Base-by-base conservation (phyloP, 2,329 filamentous ascomycete genomes). In the Colletotrichum lini region DNA sequence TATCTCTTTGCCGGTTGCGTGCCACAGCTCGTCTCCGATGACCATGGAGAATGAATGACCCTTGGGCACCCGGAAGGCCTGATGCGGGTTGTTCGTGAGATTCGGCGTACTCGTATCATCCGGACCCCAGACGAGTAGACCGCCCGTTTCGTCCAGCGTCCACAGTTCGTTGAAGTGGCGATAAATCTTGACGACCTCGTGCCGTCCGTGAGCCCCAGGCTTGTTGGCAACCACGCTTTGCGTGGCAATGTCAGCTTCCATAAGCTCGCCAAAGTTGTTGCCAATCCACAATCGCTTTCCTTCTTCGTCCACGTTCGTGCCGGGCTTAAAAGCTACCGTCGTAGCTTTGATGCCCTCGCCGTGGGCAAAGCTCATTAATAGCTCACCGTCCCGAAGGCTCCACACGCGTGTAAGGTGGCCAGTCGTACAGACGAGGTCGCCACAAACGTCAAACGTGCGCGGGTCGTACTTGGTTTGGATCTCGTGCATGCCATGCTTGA, bases 121-220 rank as follows among this genome's bases (percentile, higher is more conserved):
- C 4, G 95, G 92, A 1, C 90, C 91, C 96, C 96, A 99, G 6
- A 98, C 89, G 74, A 94, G 91, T 16, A 99, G 84, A 56, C 93
- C 93, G 13, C 96, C 96, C 57, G 93, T 91, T 74, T 98, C 95
- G 79, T 98, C 96, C 58, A 99, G 81, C 0, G 95, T 95, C 96
- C 96, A 99, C 79, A 99, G 89, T 77, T 98, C 94, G 75, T 94
- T 94, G 73, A 90, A 92, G 80, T 97, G 93, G 49, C 96, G 91
- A 78, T 94, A 93, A 52, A 99, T 97, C 76, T 91, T 94, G 73
- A 94, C 89, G 61, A 99, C 89, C 75, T 97, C 94, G 72, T 91
- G 88, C 52, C 94, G 90, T 9, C 91, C 90, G 77, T 98, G 96
- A 2, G 93, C 93, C 61, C 87, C 90, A 2, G 88, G 83, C 76